Conservation (phyloP, 306 rosid species). For the Senna tora region DNA sequence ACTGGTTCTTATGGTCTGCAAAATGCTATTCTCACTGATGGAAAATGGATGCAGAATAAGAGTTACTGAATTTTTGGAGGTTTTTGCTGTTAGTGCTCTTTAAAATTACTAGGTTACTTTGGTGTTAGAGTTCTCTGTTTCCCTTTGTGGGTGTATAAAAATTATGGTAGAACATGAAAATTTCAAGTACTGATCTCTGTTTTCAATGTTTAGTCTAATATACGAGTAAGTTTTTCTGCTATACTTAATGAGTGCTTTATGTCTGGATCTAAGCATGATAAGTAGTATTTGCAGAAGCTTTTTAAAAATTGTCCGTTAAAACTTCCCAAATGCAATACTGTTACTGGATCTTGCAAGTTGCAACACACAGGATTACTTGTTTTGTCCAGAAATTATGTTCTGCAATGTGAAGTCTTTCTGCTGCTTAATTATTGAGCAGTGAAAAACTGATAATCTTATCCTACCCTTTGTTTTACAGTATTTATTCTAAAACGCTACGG, state of each 20-base stretch:
- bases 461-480: slow-evolving; percentile 8
- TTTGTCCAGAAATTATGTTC: not conserved
- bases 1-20: not conserved
- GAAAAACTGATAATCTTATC: not conserved
- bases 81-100: not conserved
- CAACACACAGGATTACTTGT: not conserved
- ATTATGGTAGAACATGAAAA: not conserved
- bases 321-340: slow-evolving; percentile 10
- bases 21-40: not conserved
- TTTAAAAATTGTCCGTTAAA: not conserved
- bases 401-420: not conserved
- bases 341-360: slow-evolving; percentile 6
- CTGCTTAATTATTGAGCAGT: not conserved
- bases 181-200: not conserved
- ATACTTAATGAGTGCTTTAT: not conserved
- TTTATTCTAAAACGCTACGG: not conserved
- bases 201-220: not conserved
- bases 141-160: not conserved
- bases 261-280: not conserved
- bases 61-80: not conserved
- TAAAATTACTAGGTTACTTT: not conserved
- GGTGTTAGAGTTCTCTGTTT: not conserved
- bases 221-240: not conserved
- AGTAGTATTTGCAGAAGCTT: not conserved
- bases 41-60: not conserved